A percentile compares a stretch with the other conserved stretches of the same genome.
phyloP scores from a whole-genome alignment of 2,329 filamentous ascomycete genomes.

The Ceratocystis papillata region DNA sequence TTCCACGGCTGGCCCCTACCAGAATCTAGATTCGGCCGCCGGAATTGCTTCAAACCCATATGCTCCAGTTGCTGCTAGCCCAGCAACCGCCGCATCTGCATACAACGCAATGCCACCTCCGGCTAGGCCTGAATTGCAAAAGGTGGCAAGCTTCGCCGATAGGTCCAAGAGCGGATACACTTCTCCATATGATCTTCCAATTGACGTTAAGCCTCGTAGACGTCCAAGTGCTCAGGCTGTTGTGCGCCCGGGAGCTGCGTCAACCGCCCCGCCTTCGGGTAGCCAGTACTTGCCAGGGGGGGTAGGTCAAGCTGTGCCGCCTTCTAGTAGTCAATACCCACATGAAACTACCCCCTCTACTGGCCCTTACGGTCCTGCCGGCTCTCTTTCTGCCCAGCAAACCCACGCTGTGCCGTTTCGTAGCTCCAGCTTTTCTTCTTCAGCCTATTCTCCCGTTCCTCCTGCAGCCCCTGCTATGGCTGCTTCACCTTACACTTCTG shows the following conservation, averaged over 20 bases:
- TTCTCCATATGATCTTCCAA: constrained; percentile 89
- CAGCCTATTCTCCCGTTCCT: constrained; percentile 27
- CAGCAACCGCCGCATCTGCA: constrained; percentile 28
- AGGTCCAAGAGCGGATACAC: constrained; percentile 86
- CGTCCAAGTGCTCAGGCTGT: constrained; percentile 45
- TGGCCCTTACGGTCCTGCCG: constrained; percentile 4
- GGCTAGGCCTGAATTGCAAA: constrained; percentile 39
- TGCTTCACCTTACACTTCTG: constrained; percentile 25
- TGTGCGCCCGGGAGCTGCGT: not conserved
- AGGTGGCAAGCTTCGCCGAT: constrained; percentile 75
- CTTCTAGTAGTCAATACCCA: constrained; percentile 24
- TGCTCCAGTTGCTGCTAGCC: constrained; percentile 17
- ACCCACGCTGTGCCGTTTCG: constrained; percentile 44
- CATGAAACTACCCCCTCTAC: constrained; percentile 29
- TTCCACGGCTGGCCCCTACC: not conserved
- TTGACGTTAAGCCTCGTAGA: constrained; percentile 67
- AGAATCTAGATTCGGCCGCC: constrained; percentile 1
- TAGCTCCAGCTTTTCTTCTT: constrained; percentile 48
- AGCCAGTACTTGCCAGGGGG: constrained; percentile 2
- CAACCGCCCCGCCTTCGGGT: constrained; percentile 27
- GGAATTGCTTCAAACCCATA: constrained; percentile 23
- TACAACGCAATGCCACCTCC: constrained; percentile 34
- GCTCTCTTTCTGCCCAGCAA: constrained; percentile 31
- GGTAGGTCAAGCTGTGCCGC: constrained; percentile 23
- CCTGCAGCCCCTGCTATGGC: constrained; percentile 18